Conservation (phyloP, 1,139 yeast genomes). For the Yamadazyma friedrichii region DNA sequence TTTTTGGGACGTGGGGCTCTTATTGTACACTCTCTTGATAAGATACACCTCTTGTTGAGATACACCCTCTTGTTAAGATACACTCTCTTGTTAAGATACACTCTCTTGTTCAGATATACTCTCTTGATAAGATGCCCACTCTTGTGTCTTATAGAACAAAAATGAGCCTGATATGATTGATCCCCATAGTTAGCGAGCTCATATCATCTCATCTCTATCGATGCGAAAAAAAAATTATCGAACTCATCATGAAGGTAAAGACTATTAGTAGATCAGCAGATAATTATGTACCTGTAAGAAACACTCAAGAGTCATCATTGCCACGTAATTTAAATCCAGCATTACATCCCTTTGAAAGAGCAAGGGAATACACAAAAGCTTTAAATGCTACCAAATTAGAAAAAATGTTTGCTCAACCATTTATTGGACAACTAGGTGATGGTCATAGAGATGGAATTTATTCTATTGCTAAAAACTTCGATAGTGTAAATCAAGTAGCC, state of each 20-base stretch:
- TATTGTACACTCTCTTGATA: no score
- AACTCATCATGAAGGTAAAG: constrained; percentile 25
- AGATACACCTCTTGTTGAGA: no score
- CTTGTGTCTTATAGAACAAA: no score
- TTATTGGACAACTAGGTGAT: constrained; percentile 88
- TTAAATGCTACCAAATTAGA: constrained; percentile 93
- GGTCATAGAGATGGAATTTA: constrained; percentile 98
- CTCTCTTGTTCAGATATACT: no score
- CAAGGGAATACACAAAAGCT: constrained; percentile 94
- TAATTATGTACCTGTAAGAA: constrained; percentile 86
- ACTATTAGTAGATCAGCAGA: constrained; percentile 90
- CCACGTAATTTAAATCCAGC: constrained; percentile 94
- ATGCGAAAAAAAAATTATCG: no score
- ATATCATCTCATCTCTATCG: constrained; percentile 1
- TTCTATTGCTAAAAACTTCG: constrained; percentile 75
- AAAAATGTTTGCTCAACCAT: constrained; percentile 97
- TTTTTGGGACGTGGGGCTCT: no score
- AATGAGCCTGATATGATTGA: no score
- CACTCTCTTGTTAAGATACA: no score
- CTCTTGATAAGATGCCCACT: no score
- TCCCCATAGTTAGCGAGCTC: no score
- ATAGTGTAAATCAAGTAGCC: constrained; percentile 71
- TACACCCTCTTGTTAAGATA: no score
- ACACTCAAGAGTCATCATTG: constrained; percentile 81
- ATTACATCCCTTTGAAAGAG: constrained; percentile 94